Evolutionary conservation across 2,329 filamentous ascomycete genomes (phyloP), one percentile per base, ranked within the genome.

Genomic region (Ceratocystis ficicola): DNA sequence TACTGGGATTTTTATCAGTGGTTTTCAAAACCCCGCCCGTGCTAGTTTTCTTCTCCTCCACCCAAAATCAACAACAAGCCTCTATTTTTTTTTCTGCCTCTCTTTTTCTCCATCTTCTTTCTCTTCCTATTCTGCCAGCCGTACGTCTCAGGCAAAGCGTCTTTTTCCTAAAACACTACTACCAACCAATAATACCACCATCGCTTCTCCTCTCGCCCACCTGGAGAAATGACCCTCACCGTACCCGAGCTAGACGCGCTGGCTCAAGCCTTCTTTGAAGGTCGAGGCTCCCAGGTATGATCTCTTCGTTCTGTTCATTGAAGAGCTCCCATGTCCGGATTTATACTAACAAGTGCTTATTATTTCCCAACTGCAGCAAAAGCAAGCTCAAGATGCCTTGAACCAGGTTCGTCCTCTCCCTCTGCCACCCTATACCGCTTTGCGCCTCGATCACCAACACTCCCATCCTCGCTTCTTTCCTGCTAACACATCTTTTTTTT

Each of bases 211-310:
- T 41, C 10, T 41, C 36, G 36, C 72, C 72, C 71, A 71, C 79
- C 66, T 57, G 20, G 48, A 67, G 63, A 75, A 76, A 87, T 87
- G 85, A 80, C 84, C 75, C 80, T 84, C 75, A 80, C 88, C 73
- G 93, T 99, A 77, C 86, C 88, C 77, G 94, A 99, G 85, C 86
- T 99, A 81, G 94, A 99, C 84, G 87, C 83, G 77, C 94, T 91
- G 71, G 93, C 97, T 82, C 92, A 89, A 76, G 86, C 90, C 80
- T 97, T 99, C 79, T 99, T 96, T 75, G 93, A 97, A 80, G 92
- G 92, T 75, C 89, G 93, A 77, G 94, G 94, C 72, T 90, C 96
- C 69, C 84, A 91, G 81, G 91, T 95, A 81, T 73, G 86, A 78
- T 69, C 65, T 70, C 36, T 22, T 22, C 28, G 46, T 50, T 62